phyloP scores from a whole-genome alignment of 805 yeast genomes.

The Pichia heedii region DNA sequence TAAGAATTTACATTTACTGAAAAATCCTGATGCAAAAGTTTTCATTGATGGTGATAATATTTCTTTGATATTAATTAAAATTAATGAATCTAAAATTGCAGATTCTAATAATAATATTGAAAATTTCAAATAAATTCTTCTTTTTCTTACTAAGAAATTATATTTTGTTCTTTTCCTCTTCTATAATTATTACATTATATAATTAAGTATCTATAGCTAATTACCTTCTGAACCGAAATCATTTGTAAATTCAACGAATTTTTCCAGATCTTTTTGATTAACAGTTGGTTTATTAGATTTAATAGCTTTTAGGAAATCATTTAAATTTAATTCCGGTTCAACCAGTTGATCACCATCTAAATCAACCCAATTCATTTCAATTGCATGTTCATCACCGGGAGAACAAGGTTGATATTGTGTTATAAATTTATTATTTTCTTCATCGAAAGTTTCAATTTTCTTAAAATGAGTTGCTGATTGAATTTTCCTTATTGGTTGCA shows the following conservation, averaged over 20 bases:
- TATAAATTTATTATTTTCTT: constrained; percentile 24
- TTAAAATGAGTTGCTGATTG: constrained; percentile 95
- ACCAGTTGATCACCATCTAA: constrained; percentile 79
- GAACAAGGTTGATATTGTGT: constrained; percentile 81
- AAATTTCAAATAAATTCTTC: constrained; percentile 6
- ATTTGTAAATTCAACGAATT: constrained; percentile 79
- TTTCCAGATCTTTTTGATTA: constrained; percentile 69
- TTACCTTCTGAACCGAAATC: constrained; percentile 99
- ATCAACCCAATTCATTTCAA: constrained; percentile 90
- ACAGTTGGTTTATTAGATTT: constrained; percentile 93
- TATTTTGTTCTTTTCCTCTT: too few species aligned
- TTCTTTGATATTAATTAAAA: constrained; percentile 55
- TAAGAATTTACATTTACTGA: constrained; percentile 49
- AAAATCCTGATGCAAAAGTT: constrained; percentile 59
- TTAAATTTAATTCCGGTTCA: constrained; percentile 83
- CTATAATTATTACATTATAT: not conserved
- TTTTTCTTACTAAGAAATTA: not conserved
- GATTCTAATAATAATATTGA: constrained; percentile 59
- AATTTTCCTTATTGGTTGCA: constrained; percentile 95
- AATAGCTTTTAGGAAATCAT: constrained; percentile 89
- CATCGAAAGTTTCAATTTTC: constrained; percentile 37
- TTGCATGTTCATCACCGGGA: constrained; percentile 86
- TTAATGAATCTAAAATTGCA: constrained; percentile 66
- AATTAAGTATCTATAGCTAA: constrained; percentile 2
- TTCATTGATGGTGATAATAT: constrained; percentile 58